These are phyloP conservation scores for Cladorrhinum samala DNA, from an alignment of 495 filamentous ascomycete species.

Conservation along the genomic window DNA sequence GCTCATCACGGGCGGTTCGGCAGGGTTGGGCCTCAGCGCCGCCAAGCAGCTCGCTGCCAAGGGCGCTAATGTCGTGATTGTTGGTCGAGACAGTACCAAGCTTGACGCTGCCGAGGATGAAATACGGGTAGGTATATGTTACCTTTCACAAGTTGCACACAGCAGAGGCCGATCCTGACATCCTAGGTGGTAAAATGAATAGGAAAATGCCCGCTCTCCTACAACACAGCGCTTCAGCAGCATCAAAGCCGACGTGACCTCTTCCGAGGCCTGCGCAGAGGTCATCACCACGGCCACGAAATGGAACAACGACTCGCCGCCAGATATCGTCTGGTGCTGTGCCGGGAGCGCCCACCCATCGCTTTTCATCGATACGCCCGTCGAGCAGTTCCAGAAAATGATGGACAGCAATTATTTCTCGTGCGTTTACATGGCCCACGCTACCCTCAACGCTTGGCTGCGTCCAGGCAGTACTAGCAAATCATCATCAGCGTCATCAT, in stretches of 20 bases:
- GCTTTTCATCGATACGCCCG: constrained; percentile 64
- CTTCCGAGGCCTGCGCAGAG: constrained; percentile 52
- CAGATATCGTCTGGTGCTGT: constrained; percentile 81
- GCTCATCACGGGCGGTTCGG: constrained; percentile 77
- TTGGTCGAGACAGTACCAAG: constrained; percentile 61
- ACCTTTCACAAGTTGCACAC: too few species aligned
- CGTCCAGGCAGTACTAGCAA: constrained; percentile 5
- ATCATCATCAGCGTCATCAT: constrained; percentile 7
- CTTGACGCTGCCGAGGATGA: constrained; percentile 57
- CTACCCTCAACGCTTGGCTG: constrained; percentile 48
- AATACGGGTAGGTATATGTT: too few species aligned
- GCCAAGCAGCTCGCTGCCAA: constrained; percentile 62
- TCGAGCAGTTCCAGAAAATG: constrained; percentile 55
- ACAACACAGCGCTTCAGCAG: constrained; percentile 63
- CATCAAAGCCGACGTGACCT: constrained; percentile 70
- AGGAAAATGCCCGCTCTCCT: constrained; percentile 50
- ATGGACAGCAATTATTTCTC: constrained; percentile 85
- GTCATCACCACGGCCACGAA: constrained; percentile 57
- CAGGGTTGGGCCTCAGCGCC: constrained; percentile 69
- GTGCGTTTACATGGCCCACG: constrained; percentile 69
- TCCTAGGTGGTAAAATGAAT: too few species aligned
- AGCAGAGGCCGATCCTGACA: too few species aligned
- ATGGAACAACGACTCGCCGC: constrained; percentile 65
- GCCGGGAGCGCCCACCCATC: constrained; percentile 61
- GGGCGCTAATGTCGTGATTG: constrained; percentile 73